Percentiles rank a stretch among this genome's conserved stretches.
These are phyloP conservation scores for Citrus glauca DNA, from an alignment of 345 rosid genomes.

Conservation along the genomic window DNA sequence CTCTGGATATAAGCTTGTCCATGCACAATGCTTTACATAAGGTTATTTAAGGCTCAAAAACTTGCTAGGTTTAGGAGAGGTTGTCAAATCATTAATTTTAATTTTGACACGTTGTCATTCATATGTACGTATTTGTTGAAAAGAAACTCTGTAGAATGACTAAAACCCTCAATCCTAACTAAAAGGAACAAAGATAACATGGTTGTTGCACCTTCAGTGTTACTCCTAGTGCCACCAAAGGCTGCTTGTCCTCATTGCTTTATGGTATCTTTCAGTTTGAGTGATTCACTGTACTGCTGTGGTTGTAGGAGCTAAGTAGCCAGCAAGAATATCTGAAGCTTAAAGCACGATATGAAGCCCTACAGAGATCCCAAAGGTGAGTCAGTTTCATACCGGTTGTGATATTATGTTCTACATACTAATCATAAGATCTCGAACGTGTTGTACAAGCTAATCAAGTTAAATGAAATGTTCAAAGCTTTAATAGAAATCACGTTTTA, in stretches of 20 bases:
- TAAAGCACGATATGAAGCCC: slow-evolving; percentile 80
- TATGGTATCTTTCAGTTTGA: not conserved
- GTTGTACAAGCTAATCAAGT: too few species aligned
- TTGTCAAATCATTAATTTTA: not conserved
- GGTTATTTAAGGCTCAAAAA: too few species aligned
- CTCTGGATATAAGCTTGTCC: not conserved
- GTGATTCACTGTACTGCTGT: not conserved
- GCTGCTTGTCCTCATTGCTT: not conserved
- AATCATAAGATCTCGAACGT: too few species aligned
- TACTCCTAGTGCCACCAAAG: not conserved
- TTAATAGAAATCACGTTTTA: not conserved
- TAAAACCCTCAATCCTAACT: not conserved
- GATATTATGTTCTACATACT: not conserved
- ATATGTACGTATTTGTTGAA: not conserved
- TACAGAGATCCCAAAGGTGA: slow-evolving; percentile 82
- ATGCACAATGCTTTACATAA: not conserved
- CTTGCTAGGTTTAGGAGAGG: not conserved
- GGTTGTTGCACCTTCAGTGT: not conserved
- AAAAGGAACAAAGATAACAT: not conserved
- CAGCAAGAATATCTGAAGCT: slow-evolving; percentile 94
- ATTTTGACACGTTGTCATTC: not conserved
- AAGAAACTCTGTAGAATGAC: not conserved
- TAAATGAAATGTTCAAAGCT: not conserved
- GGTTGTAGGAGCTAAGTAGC: slow-evolving; percentile 72
- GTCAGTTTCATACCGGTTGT: not conserved